Evolutionary conservation across 441 rosid species (phyloP), one percentile per base, ranked within the genome.

Genomic region (Populus trichocarpa): DNA sequence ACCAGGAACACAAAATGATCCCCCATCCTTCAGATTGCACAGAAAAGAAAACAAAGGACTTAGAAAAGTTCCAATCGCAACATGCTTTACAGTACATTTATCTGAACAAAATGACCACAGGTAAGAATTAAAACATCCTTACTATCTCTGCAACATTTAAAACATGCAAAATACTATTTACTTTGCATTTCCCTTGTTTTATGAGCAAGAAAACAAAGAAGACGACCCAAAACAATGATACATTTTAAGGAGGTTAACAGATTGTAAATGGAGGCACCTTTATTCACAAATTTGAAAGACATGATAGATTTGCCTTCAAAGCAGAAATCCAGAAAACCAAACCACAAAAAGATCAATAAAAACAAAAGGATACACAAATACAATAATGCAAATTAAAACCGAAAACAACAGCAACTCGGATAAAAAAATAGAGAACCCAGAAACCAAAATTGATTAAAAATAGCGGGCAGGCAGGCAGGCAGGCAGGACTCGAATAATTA

Each of bases 1-100:
- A 94, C 83, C 33, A 85, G 83, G 84, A 93, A 81, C 66, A 90
- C 88, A 59, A 93, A 88, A 85, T 90, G 91, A 80, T 88, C 97
- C 74, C 90, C 90, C 95, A 90, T 93, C 77, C 84, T 81, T 80
- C 85, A 67, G 79, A 80, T 74, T 59, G 82, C n/a, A 70, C 14
- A 46, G 18, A 61, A 30, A 72, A 74, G 70, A 30, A 30, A 30
- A 4, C 32, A 64, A 10, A 67, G n/a, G 67, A 78, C 68, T 75
- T 8, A 35, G 23, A 35, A 35, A 35, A 35, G 61, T 53, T 53
- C 61, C 61, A 57, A 2, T 57, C 10, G 63, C 63, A 7, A 20
- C 63, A 57, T 20, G 63, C 63, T 20, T 57, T 18, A 57, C 63
- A 57, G 23, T 57, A 57, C 63, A 57, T 57, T 57, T 20, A 57